Evolutionary conservation across 805 yeast species (phyloP).

Genomic region (Torulaspora gathmanii): DNA sequence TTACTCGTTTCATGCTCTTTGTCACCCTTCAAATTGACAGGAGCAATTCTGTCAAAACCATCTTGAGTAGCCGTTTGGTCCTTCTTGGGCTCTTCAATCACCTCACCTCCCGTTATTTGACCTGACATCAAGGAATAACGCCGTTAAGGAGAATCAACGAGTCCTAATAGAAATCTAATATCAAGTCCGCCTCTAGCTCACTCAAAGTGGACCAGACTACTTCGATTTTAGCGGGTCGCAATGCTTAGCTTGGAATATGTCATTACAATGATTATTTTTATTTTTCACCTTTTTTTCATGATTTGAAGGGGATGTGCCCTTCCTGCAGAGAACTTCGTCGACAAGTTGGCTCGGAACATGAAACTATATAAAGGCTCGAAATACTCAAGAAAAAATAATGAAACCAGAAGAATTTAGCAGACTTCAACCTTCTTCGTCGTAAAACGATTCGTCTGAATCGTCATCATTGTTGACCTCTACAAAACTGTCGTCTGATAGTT

Average conservation of each 20-base stretch:
- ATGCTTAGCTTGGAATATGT: background rate
- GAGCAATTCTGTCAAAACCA: slow-evolving; percentile 22
- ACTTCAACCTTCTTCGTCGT: slow-evolving; percentile 19
- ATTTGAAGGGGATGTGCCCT: slow-evolving; percentile 4
- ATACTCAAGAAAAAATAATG: too few species aligned
- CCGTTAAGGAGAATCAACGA: too few species aligned
- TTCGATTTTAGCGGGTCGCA: background rate
- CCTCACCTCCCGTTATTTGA: slow-evolving; percentile 10
- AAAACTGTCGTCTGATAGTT: slow-evolving; percentile 30
- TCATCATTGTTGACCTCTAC: slow-evolving; percentile 23
- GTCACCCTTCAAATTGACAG: slow-evolving; percentile 14
- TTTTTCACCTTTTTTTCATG: background rate
- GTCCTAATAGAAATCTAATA: too few species aligned
- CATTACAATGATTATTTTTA: background rate
- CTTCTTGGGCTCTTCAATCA: slow-evolving; percentile 12
- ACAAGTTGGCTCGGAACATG: background rate
- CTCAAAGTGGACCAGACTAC: too few species aligned
- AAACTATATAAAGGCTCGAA: background rate
- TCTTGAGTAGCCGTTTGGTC: slow-evolving; percentile 18
- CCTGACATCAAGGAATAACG: slow-evolving; percentile 1
- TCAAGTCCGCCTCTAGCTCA: too few species aligned
- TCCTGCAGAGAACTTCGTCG: slow-evolving; percentile 6
- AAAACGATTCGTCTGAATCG: slow-evolving; percentile 20
- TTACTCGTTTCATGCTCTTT: slow-evolving; percentile 19
- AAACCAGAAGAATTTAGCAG: background rate